phyloP scores from a whole-genome alignment of 2,329 filamentous ascomycete genomes.

The Rachicladosporium sp. region DNA sequence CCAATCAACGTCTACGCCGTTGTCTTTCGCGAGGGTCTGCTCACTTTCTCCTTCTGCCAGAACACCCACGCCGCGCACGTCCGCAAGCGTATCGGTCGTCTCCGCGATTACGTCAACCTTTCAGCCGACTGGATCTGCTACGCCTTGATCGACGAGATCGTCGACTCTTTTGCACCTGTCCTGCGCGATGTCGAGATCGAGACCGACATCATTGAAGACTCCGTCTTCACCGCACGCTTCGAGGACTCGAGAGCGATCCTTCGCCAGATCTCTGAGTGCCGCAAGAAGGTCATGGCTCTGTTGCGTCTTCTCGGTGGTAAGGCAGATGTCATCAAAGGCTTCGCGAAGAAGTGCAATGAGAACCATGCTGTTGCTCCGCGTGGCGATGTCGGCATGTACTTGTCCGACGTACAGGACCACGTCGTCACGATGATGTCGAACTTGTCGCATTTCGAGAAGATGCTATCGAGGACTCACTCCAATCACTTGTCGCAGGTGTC shows the following conservation, averaged over 20 bases:
- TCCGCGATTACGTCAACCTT: conserved; percentile 89
- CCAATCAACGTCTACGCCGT: conserved; percentile 95
- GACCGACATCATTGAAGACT: conserved; percentile 87
- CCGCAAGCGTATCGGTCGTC: conserved; percentile 75
- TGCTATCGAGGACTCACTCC: conserved; percentile 83
- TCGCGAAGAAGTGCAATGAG: conserved; percentile 97
- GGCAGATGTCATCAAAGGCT: conserved; percentile 94
- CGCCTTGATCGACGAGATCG: conserved; percentile 94
- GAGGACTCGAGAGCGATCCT: conserved; percentile 84
- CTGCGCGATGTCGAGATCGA: conserved; percentile 79
- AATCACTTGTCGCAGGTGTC: conserved; percentile 94
- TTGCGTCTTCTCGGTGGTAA: conserved; percentile 91
- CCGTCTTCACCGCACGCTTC: conserved; percentile 81
- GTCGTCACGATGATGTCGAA: conserved; percentile 99
- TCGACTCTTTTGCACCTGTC: conserved; percentile 84
- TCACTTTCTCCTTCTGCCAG: conserved; percentile 86
- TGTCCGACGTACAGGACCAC: conserved; percentile 97
- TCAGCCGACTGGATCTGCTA: conserved; percentile 99
- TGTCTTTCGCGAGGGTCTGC: conserved; percentile 85
- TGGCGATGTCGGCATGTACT: conserved; percentile 91
- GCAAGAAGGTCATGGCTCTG: conserved; percentile 88
- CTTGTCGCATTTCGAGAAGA: conserved; percentile 91
- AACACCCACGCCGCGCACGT: conserved; percentile 83
- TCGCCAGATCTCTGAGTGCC: conserved; percentile 74
- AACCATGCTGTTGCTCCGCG: conserved; percentile 90